Evolutionary conservation across 192 early-diverging fungal genomes (phyloP), one percentile per base, ranked within the genome.

Genomic region (Tieghemiomyces parasiticus): DNA sequence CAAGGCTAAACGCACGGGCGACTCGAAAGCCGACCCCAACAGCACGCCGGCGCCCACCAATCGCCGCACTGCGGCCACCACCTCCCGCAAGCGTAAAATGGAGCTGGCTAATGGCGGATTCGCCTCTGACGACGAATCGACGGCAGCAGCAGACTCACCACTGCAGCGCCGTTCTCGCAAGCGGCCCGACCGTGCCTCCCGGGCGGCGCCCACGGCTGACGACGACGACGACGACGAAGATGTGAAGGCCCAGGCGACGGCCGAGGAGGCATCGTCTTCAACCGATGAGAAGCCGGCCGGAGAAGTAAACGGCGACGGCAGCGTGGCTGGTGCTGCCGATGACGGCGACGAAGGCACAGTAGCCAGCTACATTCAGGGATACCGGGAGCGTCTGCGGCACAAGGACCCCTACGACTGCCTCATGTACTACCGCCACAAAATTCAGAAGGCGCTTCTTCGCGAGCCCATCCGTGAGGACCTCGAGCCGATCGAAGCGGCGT

Each of bases 391-490:
- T 14, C 26, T 52, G 29, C 50, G 26, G 29, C 50, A 52, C 50
- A 20, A 26, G 14, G 14, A 13, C 2, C 50, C 28, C 14, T 71
- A 65, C 52, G 65, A 75, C 22, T 38, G 62, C 42, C 53, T 68
- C 24, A 75, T 75, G 73, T 70, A 69, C 44, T 65, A 71, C 31
- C 67, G 73, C 9, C 73, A 75, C 67, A 63, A 63, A 38, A 64
- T 75, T 13, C 73, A 75, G 50, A 75, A 75, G 63, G 67, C 69
- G 1, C 51, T 75, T 19, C 71, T 75, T 63, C 71, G 71, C 59
- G 69, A 70, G 20, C 48, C 55, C 16, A 30, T 63, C 4, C 73
- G 65, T 14, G 67, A 67, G 20, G 69, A 75, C 33, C 53, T 75
- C 42, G 35, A 65, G 12, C 65, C 58, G 22, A 65, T 71, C 14